A percentile compares a stretch with the other conserved stretches of the same genome.
These are phyloP conservation scores for Sporothrix dimorphospora DNA, from an alignment of 2,329 filamentous ascomycete genomes.

Conservation along the genomic window DNA sequence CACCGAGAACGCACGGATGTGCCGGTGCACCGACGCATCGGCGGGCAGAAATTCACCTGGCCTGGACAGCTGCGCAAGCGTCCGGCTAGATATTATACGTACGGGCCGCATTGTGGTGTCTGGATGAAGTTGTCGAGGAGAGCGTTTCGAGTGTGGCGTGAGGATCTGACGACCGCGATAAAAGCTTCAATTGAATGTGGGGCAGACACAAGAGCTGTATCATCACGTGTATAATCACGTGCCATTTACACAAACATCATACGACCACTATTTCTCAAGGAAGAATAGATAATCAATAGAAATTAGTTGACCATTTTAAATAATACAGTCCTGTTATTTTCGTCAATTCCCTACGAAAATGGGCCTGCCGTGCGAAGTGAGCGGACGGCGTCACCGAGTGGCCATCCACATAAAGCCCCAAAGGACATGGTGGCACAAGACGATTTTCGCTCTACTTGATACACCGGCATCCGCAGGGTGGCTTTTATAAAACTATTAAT, in stretches of 20 bases:
- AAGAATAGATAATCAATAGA: neutral
- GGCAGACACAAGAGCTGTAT: neutral
- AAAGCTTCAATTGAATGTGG: conserved; percentile 18
- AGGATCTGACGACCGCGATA: conserved; percentile 22
- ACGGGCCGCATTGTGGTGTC: conserved; percentile 26
- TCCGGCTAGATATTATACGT: conserved; percentile 20
- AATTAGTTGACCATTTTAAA: neutral
- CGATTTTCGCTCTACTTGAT: neutral
- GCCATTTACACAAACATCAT: neutral
- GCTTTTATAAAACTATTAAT: neutral
- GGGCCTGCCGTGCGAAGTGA: neutral
- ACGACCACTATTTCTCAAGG: neutral
- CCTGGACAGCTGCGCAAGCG: conserved; percentile 8
- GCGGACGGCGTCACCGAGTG: neutral
- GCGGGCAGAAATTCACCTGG: neutral
- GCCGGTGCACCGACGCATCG: neutral
- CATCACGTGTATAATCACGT: conserved; percentile 22
- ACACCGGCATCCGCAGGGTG: neutral
- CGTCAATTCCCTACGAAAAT: neutral
- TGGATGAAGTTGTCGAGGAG: neutral
- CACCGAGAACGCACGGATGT: conserved; percentile 65
- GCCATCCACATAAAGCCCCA: neutral
- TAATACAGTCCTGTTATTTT: neutral
- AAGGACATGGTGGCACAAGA: neutral
- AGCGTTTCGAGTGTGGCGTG: conserved; percentile 18